These are phyloP conservation scores for Cladosporium sp. DNA, from an alignment of 2,329 filamentous ascomycete genomes.

Conservation along the genomic window DNA sequence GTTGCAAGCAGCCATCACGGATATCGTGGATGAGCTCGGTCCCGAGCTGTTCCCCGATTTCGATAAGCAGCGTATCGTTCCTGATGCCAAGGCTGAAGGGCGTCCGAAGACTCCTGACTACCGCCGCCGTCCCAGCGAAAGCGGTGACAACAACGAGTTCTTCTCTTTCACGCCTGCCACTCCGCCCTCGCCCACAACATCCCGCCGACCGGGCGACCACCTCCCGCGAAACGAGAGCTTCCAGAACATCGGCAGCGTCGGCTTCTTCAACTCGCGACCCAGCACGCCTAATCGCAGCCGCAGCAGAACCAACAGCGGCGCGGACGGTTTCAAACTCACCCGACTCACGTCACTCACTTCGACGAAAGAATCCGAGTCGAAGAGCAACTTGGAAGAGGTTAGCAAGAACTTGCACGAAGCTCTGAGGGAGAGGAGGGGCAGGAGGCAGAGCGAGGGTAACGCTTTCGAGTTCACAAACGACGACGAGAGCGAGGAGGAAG, in stretches of 20 bases:
- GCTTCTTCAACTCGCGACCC: slow-evolving; percentile 83
- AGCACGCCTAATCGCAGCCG: slow-evolving; percentile 70
- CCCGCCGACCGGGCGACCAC: slow-evolving; percentile 40
- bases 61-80: slow-evolving; percentile 65
- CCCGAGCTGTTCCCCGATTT: slow-evolving; percentile 98
- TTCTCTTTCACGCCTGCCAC: slow-evolving; percentile 23
- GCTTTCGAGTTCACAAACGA: slow-evolving; percentile 21
- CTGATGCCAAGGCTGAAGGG: slow-evolving; percentile 40
- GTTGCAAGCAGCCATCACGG: slow-evolving; percentile 75
- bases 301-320: slow-evolving; percentile 53
- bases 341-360: slow-evolving; percentile 38
- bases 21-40: slow-evolving; percentile 89
- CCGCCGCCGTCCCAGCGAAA: slow-evolving; percentile 16
- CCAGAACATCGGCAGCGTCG: slow-evolving; percentile 77
- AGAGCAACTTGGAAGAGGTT: slow-evolving; percentile 64
- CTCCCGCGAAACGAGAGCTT: slow-evolving; percentile 87
- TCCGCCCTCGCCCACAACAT: slow-evolving; percentile 13
- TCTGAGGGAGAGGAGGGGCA: slow-evolving; percentile 67
- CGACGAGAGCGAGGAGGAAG: slow-evolving; percentile 17
- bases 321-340: slow-evolving; percentile 16
- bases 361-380: slow-evolving; percentile 47
- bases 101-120: slow-evolving; percentile 20
- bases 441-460: slow-evolving; percentile 45
- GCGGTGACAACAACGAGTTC: slow-evolving; percentile 15
- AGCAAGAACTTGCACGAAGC: slow-evolving; percentile 76